These are phyloP conservation scores for Parafenestella ontariensis DNA, from an alignment of 2,329 filamentous ascomycete genomes.

Conservation along the genomic window DNA sequence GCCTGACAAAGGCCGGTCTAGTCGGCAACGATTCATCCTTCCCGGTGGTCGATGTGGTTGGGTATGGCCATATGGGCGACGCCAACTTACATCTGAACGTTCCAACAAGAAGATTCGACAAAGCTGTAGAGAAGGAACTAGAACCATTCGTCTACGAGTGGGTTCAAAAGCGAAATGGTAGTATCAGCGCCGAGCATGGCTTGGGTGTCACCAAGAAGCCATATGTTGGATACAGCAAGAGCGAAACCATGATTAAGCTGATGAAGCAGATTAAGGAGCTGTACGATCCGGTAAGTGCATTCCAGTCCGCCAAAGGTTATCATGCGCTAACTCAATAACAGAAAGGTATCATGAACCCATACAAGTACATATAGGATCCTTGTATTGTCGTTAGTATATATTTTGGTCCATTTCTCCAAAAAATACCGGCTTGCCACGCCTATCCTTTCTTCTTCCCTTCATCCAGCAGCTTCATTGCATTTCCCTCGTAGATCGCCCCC, in stretches of 20 bases:
- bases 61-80: constrained; percentile 98
- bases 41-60: constrained; percentile 88
- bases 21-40: constrained; percentile 74
- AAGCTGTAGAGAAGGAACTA: constrained; percentile 82
- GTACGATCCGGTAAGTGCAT: constrained; percentile 85
- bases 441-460: constrained; percentile 7
- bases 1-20: constrained; percentile 75
- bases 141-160: constrained; percentile 99
- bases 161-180: constrained; percentile 86
- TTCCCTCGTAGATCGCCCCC: constrained; percentile 48
- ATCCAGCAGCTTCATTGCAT: constrained; percentile 46
- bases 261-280: constrained; percentile 96
- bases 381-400: constrained; percentile 5
- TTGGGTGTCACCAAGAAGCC: constrained; percentile 94
- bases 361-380: constrained; percentile 78
- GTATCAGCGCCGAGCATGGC: constrained; percentile 96
- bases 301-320: neutral
- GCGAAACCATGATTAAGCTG: constrained; percentile 81
- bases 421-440: neutral
- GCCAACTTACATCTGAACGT: constrained; percentile 95
- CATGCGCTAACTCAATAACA: constrained; percentile 49
- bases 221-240: constrained; percentile 91
- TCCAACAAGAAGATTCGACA: constrained; percentile 80
- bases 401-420: neutral
- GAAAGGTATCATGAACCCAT: constrained; percentile 99